phyloP scores from a whole-genome alignment of 129 eudicot species.

The Chrysanthemum makinoi region DNA sequence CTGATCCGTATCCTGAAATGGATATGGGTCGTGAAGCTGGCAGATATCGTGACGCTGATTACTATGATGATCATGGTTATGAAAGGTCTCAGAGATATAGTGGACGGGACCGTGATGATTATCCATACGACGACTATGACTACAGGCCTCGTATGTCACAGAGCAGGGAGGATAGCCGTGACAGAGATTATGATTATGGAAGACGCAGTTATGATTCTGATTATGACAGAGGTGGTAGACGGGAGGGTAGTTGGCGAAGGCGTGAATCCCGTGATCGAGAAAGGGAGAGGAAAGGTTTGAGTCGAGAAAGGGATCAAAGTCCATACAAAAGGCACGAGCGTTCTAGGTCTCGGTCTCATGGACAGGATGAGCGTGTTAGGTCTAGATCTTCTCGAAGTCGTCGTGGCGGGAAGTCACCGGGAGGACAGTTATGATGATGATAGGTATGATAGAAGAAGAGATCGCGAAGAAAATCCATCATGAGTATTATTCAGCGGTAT shows the following conservation, averaged over 20 bases:
- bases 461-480: conserved; percentile 70
- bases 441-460: conserved; percentile 69
- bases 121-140: conserved; percentile 78
- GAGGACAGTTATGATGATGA: conserved; percentile 92
- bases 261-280: conserved; percentile 81
- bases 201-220: conserved; percentile 87
- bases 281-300: conserved; percentile 62
- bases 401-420: conserved; percentile 72
- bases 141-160: conserved; percentile 57
- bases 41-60: conserved; percentile 41
- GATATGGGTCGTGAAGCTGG: conserved; percentile 41
- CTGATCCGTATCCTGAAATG: conserved; percentile 53
- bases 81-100: conserved; percentile 74
- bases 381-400: conserved; percentile 94
- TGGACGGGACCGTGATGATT: conserved; percentile 73
- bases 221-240: conserved; percentile 76
- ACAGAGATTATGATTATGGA: conserved; percentile 79
- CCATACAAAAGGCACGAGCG: conserved; percentile 66
- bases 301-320: conserved; percentile 75
- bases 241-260: conserved; percentile 85
- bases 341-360: conserved; percentile 80
- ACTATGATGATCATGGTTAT: conserved; percentile 44
- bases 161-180: conserved; percentile 79
- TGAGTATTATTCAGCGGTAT: conserved; percentile 73
- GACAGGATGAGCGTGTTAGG: conserved; percentile 66